Percentiles rank a stretch among this genome's conserved stretches.
These are phyloP conservation scores for Steccherinum ochraceum DNA, from an alignment of 768 basidiomycete species.

Conservation along the genomic window DNA sequence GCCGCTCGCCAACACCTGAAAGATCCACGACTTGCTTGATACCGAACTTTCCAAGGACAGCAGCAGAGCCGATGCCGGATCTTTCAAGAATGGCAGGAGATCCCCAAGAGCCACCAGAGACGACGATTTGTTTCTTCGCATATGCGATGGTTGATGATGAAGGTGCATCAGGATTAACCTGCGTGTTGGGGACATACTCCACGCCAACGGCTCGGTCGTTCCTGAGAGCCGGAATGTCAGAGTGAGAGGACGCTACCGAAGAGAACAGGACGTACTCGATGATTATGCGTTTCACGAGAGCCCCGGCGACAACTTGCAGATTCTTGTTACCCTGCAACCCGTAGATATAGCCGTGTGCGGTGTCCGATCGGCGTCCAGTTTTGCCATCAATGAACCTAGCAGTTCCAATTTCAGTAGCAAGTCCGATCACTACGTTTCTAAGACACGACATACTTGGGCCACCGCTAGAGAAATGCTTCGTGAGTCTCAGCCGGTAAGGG, in stretches of 20 bases:
- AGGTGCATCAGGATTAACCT: constrained; percentile 14
- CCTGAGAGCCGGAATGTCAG: constrained; percentile 13
- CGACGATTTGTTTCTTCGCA: constrained; percentile 27
- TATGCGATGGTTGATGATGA: constrained; percentile 11
- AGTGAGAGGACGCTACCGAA: background rate
- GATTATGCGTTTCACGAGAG: constrained; percentile 27
- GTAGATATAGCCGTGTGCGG: constrained; percentile 37
- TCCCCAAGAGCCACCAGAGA: background rate
- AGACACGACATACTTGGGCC: background rate
- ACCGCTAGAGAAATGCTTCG: background rate
- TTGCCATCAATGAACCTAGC: constrained; percentile 37
- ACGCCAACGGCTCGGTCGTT: constrained; percentile 32
- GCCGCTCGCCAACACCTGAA: constrained; percentile 39
- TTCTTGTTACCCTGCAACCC: constrained; percentile 25
- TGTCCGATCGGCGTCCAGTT: constrained; percentile 52
- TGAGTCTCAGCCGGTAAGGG: background rate
- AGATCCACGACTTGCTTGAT: constrained; percentile 32
- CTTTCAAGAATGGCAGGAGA: constrained; percentile 15
- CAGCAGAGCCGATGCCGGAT: constrained; percentile 36
- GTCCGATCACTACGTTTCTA: too few species aligned
- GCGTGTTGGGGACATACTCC: constrained; percentile 27
- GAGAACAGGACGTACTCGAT: constrained; percentile 23
- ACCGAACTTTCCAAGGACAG: constrained; percentile 23
- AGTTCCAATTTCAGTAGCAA: background rate
- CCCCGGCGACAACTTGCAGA: constrained; percentile 25